A percentile compares a stretch with the other conserved stretches of the same genome.
phyloP scores from a whole-genome alignment of 2,329 filamentous ascomycete genomes.

The Aureobasidium sp. region DNA sequence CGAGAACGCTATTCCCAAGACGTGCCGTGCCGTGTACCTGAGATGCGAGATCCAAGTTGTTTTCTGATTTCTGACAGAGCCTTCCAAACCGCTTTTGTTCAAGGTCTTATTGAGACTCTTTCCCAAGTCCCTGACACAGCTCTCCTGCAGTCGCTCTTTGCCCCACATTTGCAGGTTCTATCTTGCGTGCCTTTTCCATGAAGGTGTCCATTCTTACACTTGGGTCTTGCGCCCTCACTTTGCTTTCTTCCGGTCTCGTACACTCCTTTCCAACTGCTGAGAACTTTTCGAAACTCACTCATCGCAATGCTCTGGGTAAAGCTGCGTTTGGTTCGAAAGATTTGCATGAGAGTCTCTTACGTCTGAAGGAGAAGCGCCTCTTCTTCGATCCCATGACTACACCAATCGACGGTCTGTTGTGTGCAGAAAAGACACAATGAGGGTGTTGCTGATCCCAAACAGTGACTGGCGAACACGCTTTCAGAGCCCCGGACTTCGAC shows the following conservation, averaged over 20 bases:
- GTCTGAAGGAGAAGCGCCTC: neutral
- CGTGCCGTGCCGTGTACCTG: neutral
- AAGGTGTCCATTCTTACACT: conserved; percentile 8
- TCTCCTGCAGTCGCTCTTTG: neutral
- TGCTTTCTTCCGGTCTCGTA: neutral
- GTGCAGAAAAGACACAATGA: neutral
- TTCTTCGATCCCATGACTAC: conserved; percentile 7
- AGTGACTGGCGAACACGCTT: conserved; percentile 22
- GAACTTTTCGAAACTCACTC: neutral
- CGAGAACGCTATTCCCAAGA: too few relatives aligned
- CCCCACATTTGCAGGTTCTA: neutral
- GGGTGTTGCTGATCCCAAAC: neutral
- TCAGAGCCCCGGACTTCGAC: conserved; percentile 20
- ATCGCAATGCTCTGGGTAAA: neutral
- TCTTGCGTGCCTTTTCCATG: neutral
- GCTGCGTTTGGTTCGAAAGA: neutral
- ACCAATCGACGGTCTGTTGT: neutral
- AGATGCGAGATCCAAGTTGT: neutral
- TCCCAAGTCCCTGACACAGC: neutral
- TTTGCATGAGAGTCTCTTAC: neutral
- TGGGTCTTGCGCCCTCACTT: neutral
- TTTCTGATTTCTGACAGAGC: neutral
- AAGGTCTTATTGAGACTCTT: neutral
- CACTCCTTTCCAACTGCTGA: conserved; percentile 1
- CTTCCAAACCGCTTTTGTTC: neutral